Conservation (phyloP, 192 early-diverging fungal species). For the Dissophora ornata region DNA sequence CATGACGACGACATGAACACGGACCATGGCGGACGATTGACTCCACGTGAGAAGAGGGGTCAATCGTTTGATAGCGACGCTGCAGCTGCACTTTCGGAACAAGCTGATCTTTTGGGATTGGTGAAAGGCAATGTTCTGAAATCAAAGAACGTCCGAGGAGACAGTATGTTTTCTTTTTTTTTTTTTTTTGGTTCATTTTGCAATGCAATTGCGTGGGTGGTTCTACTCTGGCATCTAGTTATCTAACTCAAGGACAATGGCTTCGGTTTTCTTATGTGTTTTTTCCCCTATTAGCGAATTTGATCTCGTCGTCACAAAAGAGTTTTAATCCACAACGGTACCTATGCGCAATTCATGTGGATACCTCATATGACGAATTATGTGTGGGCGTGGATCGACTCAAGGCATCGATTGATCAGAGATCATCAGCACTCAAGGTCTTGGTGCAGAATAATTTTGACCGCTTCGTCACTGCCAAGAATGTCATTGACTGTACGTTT, state of each 20-base stretch:
- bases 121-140: slow-evolving; percentile 30
- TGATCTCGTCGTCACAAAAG: slow-evolving; percentile 58
- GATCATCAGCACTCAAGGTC: slow-evolving; percentile 86
- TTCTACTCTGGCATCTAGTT: no score
- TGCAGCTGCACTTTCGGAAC: slow-evolving; percentile 54
- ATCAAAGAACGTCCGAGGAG: slow-evolving; percentile 36
- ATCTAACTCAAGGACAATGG: no score
- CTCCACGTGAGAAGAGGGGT: slow-evolving; percentile 26
- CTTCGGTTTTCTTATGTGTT: not conserved
- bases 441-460: slow-evolving; percentile 97
- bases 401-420: slow-evolving; percentile 78
- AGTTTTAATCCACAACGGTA: slow-evolving; percentile 75
- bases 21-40: slow-evolving; percentile 31
- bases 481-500: slow-evolving; percentile 85
- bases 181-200: not conserved
- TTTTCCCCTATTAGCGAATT: slow-evolving; percentile 10
- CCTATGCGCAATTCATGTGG: slow-evolving; percentile 83
- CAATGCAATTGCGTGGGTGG: no score
- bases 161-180: slow-evolving; percentile 24
- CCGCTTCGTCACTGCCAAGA: slow-evolving; percentile 95
- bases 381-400: slow-evolving; percentile 79
- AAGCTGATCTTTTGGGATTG: slow-evolving; percentile 63
- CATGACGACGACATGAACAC: slow-evolving; percentile 45
- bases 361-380: slow-evolving; percentile 88
- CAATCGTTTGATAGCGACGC: slow-evolving; percentile 38